Evolutionary conservation across 73 alveolate genomes (phyloP).

Genomic region (Uronychia setigera): DNA sequence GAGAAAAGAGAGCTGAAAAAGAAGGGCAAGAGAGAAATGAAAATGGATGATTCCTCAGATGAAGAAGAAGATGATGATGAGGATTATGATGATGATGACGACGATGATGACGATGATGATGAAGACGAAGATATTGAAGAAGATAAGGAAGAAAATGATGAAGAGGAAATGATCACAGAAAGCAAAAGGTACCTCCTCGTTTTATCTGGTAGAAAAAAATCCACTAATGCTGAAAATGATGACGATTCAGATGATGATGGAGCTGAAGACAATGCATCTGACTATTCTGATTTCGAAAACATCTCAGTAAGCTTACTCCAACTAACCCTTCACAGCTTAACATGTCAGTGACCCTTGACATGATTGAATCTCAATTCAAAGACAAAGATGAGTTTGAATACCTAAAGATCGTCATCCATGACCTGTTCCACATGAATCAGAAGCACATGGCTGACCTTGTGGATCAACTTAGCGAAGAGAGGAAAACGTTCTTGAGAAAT

Average conservation of each 20-base stretch:
- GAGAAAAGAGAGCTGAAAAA: constrained; percentile 17
- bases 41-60: neutral
- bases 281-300: neutral
- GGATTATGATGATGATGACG: constrained; percentile 5
- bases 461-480: neutral
- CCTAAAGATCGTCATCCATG: neutral
- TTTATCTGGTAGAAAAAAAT: neutral
- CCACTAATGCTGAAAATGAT: neutral
- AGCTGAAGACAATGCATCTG: neutral
- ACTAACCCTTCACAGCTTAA: neutral
- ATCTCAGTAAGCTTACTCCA: neutral
- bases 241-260: constrained; percentile 47
- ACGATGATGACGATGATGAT: constrained; percentile 11
- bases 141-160: constrained; percentile 14
- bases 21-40: constrained; percentile 41
- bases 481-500: neutral
- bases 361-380: neutral
- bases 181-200: neutral
- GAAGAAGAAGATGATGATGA: constrained; percentile 32
- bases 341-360: neutral
- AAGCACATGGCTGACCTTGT: neutral
- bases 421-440: neutral
- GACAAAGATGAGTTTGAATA: neutral
- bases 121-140: neutral
- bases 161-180: neutral